Conservation (phyloP, 2,329 filamentous ascomycete genomes). For the Plectosphaerella sp. region DNA sequence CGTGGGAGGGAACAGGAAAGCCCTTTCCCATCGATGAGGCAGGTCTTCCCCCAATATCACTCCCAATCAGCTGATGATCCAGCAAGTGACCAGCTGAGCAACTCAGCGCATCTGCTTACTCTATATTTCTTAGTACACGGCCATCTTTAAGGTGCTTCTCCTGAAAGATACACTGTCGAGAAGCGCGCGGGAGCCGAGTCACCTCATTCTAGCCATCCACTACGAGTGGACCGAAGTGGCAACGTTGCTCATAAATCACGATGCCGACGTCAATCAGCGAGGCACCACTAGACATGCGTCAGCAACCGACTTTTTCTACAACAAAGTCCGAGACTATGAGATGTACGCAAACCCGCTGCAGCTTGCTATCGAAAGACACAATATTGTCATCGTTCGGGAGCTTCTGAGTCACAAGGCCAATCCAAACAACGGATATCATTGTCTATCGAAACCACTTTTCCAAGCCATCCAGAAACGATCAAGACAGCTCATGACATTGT, state of each 20-base stretch:
- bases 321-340: background rate
- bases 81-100: no score
- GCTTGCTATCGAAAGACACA: background rate
- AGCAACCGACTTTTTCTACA: background rate
- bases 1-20: background rate
- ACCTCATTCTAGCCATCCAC: background rate
- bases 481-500: background rate
- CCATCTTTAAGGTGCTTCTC: background rate
- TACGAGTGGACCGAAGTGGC: background rate
- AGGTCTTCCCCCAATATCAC: no score
- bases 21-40: background rate
- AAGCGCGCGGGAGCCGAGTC: background rate
- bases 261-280: background rate
- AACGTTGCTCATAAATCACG: background rate
- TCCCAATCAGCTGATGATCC: no score
- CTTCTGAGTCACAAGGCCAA: background rate
- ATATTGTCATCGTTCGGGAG: background rate
- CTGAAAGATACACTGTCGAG: background rate
- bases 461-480: background rate
- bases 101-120: no score
- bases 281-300: background rate
- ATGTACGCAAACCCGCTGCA: background rate
- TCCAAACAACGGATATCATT: background rate
- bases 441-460: background rate
- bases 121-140: background rate